phyloP scores from a whole-genome alignment of 805 yeast genomes.

The Lipomyces starkeyi region DNA sequence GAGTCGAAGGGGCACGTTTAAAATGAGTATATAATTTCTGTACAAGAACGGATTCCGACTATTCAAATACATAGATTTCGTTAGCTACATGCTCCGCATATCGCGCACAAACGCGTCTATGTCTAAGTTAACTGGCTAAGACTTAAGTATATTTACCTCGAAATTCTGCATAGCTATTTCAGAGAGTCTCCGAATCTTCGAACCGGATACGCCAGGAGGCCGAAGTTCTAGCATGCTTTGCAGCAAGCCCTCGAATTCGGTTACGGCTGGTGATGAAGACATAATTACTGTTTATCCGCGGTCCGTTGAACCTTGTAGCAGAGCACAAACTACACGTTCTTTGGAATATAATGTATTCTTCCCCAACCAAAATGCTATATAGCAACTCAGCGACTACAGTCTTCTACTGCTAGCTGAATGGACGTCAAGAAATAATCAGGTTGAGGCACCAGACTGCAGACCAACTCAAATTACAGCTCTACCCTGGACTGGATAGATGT shows the following conservation, averaged over 20 bases:
- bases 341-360: not conserved
- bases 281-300: slow-evolving; percentile 11
- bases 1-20: slow-evolving; percentile 73
- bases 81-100: slow-evolving; percentile 26
- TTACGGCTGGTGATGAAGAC: slow-evolving; percentile 23
- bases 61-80: slow-evolving; percentile 20
- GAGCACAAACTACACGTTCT: slow-evolving; percentile 2
- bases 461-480: slow-evolving; percentile 2
- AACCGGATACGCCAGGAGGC: slow-evolving; percentile 92
- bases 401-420: not conserved
- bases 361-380: not conserved
- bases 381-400: not conserved
- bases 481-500: not conserved
- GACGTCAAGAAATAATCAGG: not conserved
- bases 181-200: slow-evolving; percentile 86
- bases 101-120: slow-evolving; percentile 1
- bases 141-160: slow-evolving; percentile 40
- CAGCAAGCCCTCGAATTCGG: slow-evolving; percentile 39
- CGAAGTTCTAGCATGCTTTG: slow-evolving; percentile 42
- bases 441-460: not conserved
- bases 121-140: slow-evolving; percentile 2
- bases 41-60: slow-evolving; percentile 61
- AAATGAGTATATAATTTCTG: slow-evolving; percentile 67
- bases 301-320: slow-evolving; percentile 1
- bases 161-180: slow-evolving; percentile 77